Evolutionary conservation across 2,329 filamentous ascomycete genomes (phyloP).

Genomic region (Alternaria triticimaculans): DNA sequence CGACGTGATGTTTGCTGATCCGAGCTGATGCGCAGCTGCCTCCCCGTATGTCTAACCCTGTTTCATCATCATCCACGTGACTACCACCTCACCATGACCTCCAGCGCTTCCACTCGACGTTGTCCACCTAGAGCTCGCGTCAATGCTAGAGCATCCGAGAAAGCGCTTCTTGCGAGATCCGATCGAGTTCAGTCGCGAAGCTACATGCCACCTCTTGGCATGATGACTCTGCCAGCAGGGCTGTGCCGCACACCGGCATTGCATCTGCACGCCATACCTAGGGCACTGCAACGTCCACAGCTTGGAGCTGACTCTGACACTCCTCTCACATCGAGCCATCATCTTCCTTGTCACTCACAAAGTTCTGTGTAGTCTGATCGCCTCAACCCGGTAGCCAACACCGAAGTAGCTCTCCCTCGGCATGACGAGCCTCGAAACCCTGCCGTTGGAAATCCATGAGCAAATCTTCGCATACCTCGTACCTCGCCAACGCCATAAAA

Average conservation of each 20-base stretch:
- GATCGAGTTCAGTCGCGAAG: background rate
- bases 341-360: background rate
- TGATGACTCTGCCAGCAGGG: background rate
- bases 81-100: background rate
- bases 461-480: background rate
- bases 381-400: background rate
- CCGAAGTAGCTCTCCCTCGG: background rate
- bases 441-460: background rate
- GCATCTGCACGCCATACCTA: background rate
- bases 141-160: background rate
- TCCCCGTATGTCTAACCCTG: constrained; percentile 10
- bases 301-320: background rate
- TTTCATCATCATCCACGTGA: constrained; percentile 17
- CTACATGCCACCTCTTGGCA: background rate
- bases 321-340: background rate
- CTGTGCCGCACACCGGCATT: background rate
- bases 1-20: constrained; percentile 24
- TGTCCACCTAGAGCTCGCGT: background rate
- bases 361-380: background rate
- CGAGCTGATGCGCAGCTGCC: constrained; percentile 10
- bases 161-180: background rate
- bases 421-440: background rate
- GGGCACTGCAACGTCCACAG: background rate
- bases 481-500: background rate
- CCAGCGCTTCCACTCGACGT: background rate